These are phyloP conservation scores for Fusarium poae DNA, from an alignment of 2,329 filamentous ascomycete species.

Conservation along the genomic window DNA sequence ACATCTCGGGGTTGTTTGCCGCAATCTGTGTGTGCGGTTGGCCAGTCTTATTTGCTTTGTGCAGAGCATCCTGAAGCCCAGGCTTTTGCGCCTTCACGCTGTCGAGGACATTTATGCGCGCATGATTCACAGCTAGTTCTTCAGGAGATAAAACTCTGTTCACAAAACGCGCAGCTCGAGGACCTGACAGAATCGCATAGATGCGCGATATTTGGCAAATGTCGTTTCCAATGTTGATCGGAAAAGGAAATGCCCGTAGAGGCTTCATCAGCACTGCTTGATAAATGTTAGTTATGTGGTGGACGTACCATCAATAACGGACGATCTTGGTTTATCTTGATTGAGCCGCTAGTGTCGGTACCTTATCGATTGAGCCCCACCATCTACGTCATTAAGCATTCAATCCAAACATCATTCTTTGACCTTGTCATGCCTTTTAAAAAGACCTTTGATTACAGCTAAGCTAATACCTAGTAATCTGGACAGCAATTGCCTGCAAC, in stretches of 20 bases:
- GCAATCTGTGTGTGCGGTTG: conserved; percentile 8
- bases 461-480: conserved; percentile 9
- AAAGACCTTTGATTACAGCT: conserved; percentile 30
- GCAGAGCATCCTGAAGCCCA: background rate
- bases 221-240: conserved; percentile 80
- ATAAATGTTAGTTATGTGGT: background rate
- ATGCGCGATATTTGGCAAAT: conserved; percentile 80
- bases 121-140: conserved; percentile 47
- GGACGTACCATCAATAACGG: conserved; percentile 2
- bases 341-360: conserved; percentile 42
- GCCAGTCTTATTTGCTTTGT: background rate
- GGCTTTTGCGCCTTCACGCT: background rate
- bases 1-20: conserved; percentile 47
- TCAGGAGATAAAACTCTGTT: conserved; percentile 61
- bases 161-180: conserved; percentile 60
- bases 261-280: conserved; percentile 48
- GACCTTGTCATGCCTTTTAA: background rate
- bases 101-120: conserved; percentile 34
- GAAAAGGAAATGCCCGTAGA: conserved; percentile 69
- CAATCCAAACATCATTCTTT: conserved; percentile 2
- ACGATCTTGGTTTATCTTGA: conserved; percentile 12
- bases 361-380: conserved; percentile 47
- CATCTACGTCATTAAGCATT: conserved; percentile 28
- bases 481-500: conserved; percentile 12
- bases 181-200: conserved; percentile 64